Conservation (phyloP, 805 yeast genomes). For the Starmerella bombicola region DNA sequence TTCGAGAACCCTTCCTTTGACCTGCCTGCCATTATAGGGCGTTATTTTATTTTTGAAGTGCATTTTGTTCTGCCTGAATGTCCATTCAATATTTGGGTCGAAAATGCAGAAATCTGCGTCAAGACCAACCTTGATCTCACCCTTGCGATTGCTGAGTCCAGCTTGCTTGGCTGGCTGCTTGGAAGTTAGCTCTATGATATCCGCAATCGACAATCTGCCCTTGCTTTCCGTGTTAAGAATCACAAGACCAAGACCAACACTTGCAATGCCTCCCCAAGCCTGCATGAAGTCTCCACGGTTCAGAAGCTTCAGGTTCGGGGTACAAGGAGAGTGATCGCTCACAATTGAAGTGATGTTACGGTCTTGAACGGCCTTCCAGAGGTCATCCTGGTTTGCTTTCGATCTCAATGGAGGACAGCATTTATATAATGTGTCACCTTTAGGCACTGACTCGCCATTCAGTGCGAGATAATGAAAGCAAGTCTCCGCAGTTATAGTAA, state of each 20-base stretch:
- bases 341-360: slow-evolving; percentile 71
- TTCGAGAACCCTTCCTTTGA: slow-evolving; percentile 64
- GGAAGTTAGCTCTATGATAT: slow-evolving; percentile 68
- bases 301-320: slow-evolving; percentile 75
- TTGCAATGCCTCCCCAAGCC: slow-evolving; percentile 95
- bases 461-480: slow-evolving; percentile 84
- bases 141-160: slow-evolving; percentile 64
- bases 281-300: slow-evolving; percentile 76
- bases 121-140: slow-evolving; percentile 54
- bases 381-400: slow-evolving; percentile 49
- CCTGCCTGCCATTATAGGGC: slow-evolving; percentile 61
- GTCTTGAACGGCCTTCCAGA: slow-evolving; percentile 66
- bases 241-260: slow-evolving; percentile 83
- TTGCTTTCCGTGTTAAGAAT: slow-evolving; percentile 54
- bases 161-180: slow-evolving; percentile 75
- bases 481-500: slow-evolving; percentile 65
- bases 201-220: slow-evolving; percentile 41
- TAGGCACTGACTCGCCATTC: slow-evolving; percentile 62
- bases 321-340: slow-evolving; percentile 93
- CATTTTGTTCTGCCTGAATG: slow-evolving; percentile 26
- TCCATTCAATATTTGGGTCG: slow-evolving; percentile 50
- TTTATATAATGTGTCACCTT: slow-evolving; percentile 70
- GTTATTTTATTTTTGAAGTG: slow-evolving; percentile 77
- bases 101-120: slow-evolving; percentile 85
- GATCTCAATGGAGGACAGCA: slow-evolving; percentile 93